These are phyloP conservation scores for Colletotrichum ledebouriae DNA, from an alignment of 2,329 filamentous ascomycete genomes.

Conservation along the genomic window DNA sequence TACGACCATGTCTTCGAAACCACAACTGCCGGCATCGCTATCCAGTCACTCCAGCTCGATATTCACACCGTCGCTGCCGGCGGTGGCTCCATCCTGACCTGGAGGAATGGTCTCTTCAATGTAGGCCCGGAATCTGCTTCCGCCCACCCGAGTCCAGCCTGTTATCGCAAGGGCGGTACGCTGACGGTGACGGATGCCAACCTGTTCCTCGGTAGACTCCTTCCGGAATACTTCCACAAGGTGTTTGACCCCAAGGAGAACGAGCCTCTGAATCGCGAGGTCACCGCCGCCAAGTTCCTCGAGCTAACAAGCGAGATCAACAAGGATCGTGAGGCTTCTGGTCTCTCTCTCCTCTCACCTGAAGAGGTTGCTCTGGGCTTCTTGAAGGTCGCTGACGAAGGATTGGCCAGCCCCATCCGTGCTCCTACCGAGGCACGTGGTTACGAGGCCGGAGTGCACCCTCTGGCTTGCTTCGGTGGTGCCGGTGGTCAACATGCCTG, in stretches of 20 bases:
- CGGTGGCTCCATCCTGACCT: conserved; percentile 78
- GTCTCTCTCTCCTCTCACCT: conserved; percentile 47
- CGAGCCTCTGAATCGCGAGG: conserved; percentile 60
- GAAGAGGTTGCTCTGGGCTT: conserved; percentile 55
- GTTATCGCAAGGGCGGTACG: conserved; percentile 80
- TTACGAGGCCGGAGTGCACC: conserved; percentile 52
- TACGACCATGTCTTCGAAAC: conserved; percentile 76
- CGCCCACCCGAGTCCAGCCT: conserved; percentile 79
- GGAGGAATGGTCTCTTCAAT: conserved; percentile 79
- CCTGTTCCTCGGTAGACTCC: conserved; percentile 72
- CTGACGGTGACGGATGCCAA: conserved; percentile 81
- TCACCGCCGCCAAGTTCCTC: conserved; percentile 55
- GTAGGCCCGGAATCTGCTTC: conserved; percentile 80
- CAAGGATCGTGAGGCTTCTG: conserved; percentile 46
- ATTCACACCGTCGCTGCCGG: conserved; percentile 86
- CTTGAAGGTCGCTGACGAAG: conserved; percentile 53
- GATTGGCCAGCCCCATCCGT: conserved; percentile 54
- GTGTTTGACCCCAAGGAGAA: conserved; percentile 80
- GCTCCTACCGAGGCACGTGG: conserved; percentile 54
- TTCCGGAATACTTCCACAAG: conserved; percentile 77
- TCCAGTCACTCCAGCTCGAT: conserved; percentile 83
- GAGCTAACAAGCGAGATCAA: conserved; percentile 60
- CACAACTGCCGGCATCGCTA: conserved; percentile 82
- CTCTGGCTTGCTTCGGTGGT: conserved; percentile 53
- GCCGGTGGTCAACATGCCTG: conserved; percentile 60